Percentiles rank a stretch among this genome's conserved stretches.
phyloP scores from a whole-genome alignment of 805 yeast species.

The Starmera pachycereana region DNA sequence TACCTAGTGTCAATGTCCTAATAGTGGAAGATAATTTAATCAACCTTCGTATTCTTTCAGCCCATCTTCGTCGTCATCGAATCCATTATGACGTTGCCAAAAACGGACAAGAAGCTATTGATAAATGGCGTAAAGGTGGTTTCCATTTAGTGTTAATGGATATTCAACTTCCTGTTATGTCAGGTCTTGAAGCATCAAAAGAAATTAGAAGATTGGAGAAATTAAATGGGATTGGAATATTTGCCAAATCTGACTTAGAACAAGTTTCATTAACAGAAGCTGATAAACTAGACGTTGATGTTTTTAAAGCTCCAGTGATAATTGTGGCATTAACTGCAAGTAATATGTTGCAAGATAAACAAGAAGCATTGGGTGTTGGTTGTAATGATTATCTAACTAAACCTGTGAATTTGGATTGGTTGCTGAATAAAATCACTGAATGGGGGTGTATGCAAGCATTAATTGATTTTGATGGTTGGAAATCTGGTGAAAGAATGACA shows the following conservation, averaged over 20 bases:
- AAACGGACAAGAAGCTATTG: slow-evolving; percentile 91
- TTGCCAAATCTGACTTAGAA: slow-evolving; percentile 16
- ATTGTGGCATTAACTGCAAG: slow-evolving; percentile 96
- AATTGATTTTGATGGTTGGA: slow-evolving; percentile 93
- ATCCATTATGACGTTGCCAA: slow-evolving; percentile 81
- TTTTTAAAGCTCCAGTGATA: slow-evolving; percentile 91
- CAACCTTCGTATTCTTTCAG: slow-evolving; percentile 84
- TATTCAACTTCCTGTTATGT: slow-evolving; percentile 90
- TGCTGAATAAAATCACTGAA: slow-evolving; percentile 85
- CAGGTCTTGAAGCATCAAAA: slow-evolving; percentile 91
- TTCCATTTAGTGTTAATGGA: slow-evolving; percentile 95
- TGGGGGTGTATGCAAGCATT: slow-evolving; percentile 99
- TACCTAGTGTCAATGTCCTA: slow-evolving; percentile 82
- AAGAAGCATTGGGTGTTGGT: slow-evolving; percentile 91
- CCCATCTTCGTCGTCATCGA: slow-evolving; percentile 75
- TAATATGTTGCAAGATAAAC: slow-evolving; percentile 72
- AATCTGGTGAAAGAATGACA: slow-evolving; percentile 34
- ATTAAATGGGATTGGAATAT: slow-evolving; percentile 61
- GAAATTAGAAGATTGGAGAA: slow-evolving; percentile 82
- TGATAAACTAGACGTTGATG: slow-evolving; percentile 47
- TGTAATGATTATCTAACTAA: slow-evolving; percentile 95
- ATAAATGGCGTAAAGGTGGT: slow-evolving; percentile 91
- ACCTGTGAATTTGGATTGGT: slow-evolving; percentile 92
- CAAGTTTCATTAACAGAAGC: slow-evolving; percentile 19
- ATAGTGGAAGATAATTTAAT: slow-evolving; percentile 96